Conservation (phyloP, 2,329 filamentous ascomycete genomes). For the Nigrograna mackinnonii region DNA sequence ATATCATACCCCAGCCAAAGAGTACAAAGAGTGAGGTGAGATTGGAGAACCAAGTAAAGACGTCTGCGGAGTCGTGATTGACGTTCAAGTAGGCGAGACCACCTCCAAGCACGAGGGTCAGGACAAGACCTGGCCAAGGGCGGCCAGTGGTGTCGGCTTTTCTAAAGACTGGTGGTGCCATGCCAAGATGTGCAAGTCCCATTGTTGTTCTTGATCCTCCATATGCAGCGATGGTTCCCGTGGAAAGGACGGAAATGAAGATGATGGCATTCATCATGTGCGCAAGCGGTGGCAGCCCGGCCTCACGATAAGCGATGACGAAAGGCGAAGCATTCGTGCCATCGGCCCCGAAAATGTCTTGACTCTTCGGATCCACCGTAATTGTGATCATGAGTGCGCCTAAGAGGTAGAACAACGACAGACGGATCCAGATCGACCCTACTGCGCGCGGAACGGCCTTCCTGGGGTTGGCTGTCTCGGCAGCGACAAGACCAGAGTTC, state of each 20-base stretch:
- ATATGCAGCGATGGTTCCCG: slow-evolving; percentile 49
- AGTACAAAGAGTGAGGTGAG: slow-evolving; percentile 55
- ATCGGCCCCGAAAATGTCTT: slow-evolving; percentile 44
- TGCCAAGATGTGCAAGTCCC: slow-evolving; percentile 47
- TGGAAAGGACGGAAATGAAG: slow-evolving; percentile 51
- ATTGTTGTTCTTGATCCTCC: slow-evolving; percentile 49
- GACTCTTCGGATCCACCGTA: slow-evolving; percentile 45
- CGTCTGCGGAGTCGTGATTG: slow-evolving; percentile 43
- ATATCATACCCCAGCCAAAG: slow-evolving; percentile 73
- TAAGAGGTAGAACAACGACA: slow-evolving; percentile 51
- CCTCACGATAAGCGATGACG: slow-evolving; percentile 49
- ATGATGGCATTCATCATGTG: slow-evolving; percentile 56
- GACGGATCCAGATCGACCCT: slow-evolving; percentile 51
- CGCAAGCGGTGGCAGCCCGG: slow-evolving; percentile 40
- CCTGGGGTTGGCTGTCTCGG: slow-evolving; percentile 48
- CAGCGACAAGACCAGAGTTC: slow-evolving; percentile 48
- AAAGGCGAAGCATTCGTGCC: slow-evolving; percentile 52
- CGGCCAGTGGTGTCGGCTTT: slow-evolving; percentile 15
- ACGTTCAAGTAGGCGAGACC: slow-evolving; percentile 48
- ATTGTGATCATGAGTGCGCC: slow-evolving; percentile 51
- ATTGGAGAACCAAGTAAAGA: slow-evolving; percentile 54
- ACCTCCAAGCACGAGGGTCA: slow-evolving; percentile 31
- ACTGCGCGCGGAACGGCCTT: slow-evolving; percentile 50
- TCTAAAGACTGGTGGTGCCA: slow-evolving; percentile 43
- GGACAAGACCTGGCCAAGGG: slow-evolving; percentile 24